phyloP scores from a whole-genome alignment of 192 early-diverging fungal species.

The Fimicolochytrium jonesii region DNA sequence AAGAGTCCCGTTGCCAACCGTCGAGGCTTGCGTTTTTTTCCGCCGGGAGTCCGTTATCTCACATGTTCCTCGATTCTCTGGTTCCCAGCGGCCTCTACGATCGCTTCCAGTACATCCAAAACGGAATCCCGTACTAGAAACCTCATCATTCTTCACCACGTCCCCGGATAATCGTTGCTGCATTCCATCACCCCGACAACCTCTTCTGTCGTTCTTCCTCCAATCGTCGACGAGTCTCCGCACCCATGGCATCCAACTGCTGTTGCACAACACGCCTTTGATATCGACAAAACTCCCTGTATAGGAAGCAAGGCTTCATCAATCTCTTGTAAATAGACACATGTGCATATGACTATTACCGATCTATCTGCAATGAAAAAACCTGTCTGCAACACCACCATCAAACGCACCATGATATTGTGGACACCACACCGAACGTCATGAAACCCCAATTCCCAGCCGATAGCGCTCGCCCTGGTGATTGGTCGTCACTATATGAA shows the following conservation, averaged over 20 bases:
- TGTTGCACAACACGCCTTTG: constrained; percentile 20
- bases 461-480: constrained; percentile 11
- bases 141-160: background rate
- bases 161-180: no score
- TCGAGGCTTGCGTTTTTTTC: background rate
- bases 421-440: constrained; percentile 16
- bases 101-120: constrained; percentile 52
- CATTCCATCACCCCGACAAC: no score
- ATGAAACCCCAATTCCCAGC: constrained; percentile 27
- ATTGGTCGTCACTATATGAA: background rate
- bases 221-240: background rate
- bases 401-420: constrained; percentile 15
- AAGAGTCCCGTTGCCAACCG: background rate
- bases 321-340: background rate
- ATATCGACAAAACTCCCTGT: constrained; percentile 27
- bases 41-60: background rate
- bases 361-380: no score
- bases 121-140: constrained; percentile 47
- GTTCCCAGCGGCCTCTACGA: constrained; percentile 46
- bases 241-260: constrained; percentile 21
- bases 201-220: no score
- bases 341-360: background rate
- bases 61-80: background rate
- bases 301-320: background rate
- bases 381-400: no score